A percentile compares a stretch with the other conserved stretches of the same genome.
These are phyloP conservation scores for Amylocystis lapponica DNA, from an alignment of 768 basidiomycete genomes.

Conservation along the genomic window DNA sequence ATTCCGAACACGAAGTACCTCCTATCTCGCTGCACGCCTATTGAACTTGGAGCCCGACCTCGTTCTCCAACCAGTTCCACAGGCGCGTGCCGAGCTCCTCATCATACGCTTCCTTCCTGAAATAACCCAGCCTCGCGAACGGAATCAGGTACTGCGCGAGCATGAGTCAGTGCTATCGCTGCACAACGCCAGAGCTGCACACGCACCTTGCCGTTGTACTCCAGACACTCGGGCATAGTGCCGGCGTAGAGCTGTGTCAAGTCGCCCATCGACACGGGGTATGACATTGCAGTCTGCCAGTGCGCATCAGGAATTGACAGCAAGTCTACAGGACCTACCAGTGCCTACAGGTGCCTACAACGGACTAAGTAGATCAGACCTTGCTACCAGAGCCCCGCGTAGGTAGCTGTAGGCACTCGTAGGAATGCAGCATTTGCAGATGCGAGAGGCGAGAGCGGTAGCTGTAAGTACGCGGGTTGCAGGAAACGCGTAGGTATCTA, in stretches of 20 bases:
- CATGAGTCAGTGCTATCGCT: not conserved
- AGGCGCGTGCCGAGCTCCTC: constrained; percentile 12
- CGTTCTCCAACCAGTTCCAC: constrained; percentile 19
- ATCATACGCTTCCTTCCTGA: constrained; percentile 15
- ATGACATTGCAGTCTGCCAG: constrained; percentile 11
- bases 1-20: too few relatives aligned
- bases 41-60: too few relatives aligned
- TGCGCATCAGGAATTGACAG: too few relatives aligned
- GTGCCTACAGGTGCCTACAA: too few relatives aligned
- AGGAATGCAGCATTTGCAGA: too few relatives aligned
- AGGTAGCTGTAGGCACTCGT: not conserved
- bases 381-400: too few relatives aligned
- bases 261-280: constrained; percentile 26
- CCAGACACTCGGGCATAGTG: constrained; percentile 32
- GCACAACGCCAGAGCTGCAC: not conserved
- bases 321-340: too few relatives aligned
- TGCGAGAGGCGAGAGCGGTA: too few relatives aligned
- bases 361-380: too few relatives aligned
- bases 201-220: constrained; percentile 37
- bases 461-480: too few relatives aligned
- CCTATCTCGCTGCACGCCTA: too few relatives aligned
- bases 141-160: constrained; percentile 16
- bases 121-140: constrained; percentile 17
- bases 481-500: too few relatives aligned
- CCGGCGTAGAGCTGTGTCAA: constrained; percentile 28